Conservation (phyloP, 495 filamentous ascomycete genomes). For the Neurospora sp. region DNA sequence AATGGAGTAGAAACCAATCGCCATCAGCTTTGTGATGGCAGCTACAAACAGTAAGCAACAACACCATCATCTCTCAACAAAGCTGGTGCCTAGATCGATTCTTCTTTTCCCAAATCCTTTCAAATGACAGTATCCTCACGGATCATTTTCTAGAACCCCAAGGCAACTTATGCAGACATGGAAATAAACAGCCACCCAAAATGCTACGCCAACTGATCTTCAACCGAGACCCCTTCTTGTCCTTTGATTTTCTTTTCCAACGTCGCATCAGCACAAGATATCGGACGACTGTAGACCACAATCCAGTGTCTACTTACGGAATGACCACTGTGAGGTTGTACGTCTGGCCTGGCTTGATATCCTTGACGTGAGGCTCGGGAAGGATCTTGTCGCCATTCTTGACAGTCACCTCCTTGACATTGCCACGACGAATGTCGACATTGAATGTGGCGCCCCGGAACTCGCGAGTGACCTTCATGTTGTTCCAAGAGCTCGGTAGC, state of each 20-base stretch:
- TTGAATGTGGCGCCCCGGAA: conserved; percentile 44
- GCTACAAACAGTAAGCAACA: background rate
- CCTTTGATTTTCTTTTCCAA: background rate
- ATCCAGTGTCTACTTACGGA: conserved; percentile 11
- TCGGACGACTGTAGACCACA: background rate
- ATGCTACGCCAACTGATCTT: background rate
- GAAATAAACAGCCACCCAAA: background rate
- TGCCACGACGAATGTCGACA: conserved; percentile 33
- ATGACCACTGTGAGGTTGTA: conserved; percentile 33
- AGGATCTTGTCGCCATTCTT: conserved; percentile 22
- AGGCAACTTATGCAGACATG: background rate
- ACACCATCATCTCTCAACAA: background rate
- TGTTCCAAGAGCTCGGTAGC: conserved; percentile 38
- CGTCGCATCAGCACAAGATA: background rate
- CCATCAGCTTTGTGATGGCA: no score
- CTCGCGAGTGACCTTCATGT: conserved; percentile 35
- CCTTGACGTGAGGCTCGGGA: conserved; percentile 27
- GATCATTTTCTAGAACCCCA: background rate
- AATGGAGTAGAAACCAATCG: background rate
- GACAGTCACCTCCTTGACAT: conserved; percentile 34
- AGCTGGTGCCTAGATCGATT: background rate
- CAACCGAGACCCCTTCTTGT: background rate
- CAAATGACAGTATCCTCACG: background rate
- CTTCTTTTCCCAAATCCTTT: background rate
- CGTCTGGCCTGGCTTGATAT: conserved; percentile 28